phyloP scores from a whole-genome alignment of 2,329 filamentous ascomycete species.

The Ceratocystis destructans region DNA sequence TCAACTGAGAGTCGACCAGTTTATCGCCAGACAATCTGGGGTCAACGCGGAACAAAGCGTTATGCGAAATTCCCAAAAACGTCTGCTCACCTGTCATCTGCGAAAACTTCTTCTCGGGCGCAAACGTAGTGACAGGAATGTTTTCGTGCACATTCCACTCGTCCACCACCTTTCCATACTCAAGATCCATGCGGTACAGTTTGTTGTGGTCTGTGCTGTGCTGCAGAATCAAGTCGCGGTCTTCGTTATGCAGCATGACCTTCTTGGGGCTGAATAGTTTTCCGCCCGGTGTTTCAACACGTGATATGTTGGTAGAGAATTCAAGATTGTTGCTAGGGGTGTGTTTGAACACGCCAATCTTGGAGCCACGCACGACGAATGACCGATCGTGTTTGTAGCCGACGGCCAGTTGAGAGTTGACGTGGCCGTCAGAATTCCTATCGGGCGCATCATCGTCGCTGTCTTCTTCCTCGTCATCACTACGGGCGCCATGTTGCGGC shows the following conservation, averaged over 20 bases:
- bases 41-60: constrained; percentile 86
- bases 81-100: constrained; percentile 95
- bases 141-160: constrained; percentile 98
- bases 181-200: constrained; percentile 91
- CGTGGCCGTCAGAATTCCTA: constrained; percentile 59
- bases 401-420: constrained; percentile 88
- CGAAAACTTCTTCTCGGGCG: constrained; percentile 92
- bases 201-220: constrained; percentile 74
- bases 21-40: constrained; percentile 83
- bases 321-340: constrained; percentile 83
- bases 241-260: constrained; percentile 88
- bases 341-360: constrained; percentile 98
- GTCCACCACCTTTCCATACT: constrained; percentile 94
- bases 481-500: constrained; percentile 49
- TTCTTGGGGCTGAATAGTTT: constrained; percentile 88
- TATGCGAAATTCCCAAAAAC: constrained; percentile 83
- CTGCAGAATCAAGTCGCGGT: constrained; percentile 79
- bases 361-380: constrained; percentile 90
- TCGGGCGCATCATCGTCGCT: constrained; percentile 49
- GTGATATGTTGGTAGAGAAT: constrained; percentile 94
- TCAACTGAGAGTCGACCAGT: constrained; percentile 80
- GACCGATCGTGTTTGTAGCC: constrained; percentile 95
- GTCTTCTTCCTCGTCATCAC: constrained; percentile 68
- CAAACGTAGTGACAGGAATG: constrained; percentile 82
- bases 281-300: constrained; percentile 77